Conservation (phyloP, 176 grass and related monocot genomes). For the Aegilops sharonensis region DNA sequence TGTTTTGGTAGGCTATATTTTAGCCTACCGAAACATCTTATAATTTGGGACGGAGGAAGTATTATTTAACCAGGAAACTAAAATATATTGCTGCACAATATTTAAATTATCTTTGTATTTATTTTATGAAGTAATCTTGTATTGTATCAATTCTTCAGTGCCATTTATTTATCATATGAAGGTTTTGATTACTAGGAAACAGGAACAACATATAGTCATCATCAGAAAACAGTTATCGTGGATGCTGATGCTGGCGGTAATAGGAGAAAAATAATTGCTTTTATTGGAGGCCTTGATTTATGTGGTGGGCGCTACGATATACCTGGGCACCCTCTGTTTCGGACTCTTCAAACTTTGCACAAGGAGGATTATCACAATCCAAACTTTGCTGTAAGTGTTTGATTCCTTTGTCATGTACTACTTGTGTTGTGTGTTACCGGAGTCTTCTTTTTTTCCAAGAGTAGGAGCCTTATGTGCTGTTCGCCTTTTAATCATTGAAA, state of each 20-base stretch:
- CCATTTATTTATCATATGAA: constrained; percentile 7
- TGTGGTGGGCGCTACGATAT: constrained; percentile 83
- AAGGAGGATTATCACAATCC: constrained; percentile 94
- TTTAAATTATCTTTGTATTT: not conserved
- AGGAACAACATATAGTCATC: constrained; percentile 73
- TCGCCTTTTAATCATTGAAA: not conserved
- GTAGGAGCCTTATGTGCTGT: not conserved
- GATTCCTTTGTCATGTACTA: not conserved
- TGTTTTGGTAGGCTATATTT: too few relatives aligned
- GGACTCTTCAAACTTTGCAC: constrained; percentile 63
- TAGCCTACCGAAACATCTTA: too few relatives aligned
- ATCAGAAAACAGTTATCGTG: constrained; percentile 90
- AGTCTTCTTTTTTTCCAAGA: not conserved
- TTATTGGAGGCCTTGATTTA: constrained; percentile 89
- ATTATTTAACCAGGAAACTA: not conserved
- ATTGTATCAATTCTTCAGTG: constrained; percentile 11
- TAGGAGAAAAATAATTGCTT: constrained; percentile 79
- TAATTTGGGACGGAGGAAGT: not conserved
- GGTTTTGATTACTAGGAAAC: constrained; percentile 64
- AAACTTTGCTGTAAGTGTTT: constrained; percentile 58
- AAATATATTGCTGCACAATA: not conserved
- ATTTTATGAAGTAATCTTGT: not conserved
- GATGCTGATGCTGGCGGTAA: constrained; percentile 72
- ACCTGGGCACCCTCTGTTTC: constrained; percentile 71
- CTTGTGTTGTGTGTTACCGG: not conserved